Percentiles rank a stretch among this genome's conserved stretches.
These are phyloP conservation scores for Verbascum thapsus DNA, from an alignment of 257 asterid species.

Conservation along the genomic window DNA sequence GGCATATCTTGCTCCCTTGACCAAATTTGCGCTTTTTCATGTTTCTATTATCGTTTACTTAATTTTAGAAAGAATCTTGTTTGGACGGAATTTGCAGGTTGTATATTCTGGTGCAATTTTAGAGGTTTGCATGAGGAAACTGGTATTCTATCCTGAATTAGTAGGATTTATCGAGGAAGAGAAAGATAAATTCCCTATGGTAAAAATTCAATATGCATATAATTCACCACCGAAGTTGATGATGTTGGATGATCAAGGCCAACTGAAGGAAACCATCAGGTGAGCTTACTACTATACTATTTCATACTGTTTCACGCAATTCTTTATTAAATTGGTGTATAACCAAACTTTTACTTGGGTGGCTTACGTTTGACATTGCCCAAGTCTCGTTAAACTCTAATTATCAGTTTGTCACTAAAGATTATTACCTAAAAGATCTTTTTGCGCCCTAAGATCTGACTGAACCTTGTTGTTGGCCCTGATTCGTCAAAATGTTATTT, in stretches of 20 bases:
- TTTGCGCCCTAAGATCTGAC: too few relatives aligned
- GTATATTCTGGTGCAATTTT: slow-evolving; percentile 74
- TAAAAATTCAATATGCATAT: slow-evolving; percentile 72
- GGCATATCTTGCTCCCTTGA: too few relatives aligned
- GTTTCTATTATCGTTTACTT: too few relatives aligned
- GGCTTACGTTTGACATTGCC: too few relatives aligned
- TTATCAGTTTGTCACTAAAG: too few relatives aligned
- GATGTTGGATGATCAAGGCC: slow-evolving; percentile 76
- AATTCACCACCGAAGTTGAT: slow-evolving; percentile 93
- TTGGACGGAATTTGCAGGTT: slow-evolving; percentile 50
- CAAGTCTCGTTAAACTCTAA: too few relatives aligned
- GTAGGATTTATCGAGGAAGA: slow-evolving; percentile 94
- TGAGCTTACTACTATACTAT: slow-evolving; percentile 27
- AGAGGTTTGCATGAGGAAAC: slow-evolving; percentile 97
- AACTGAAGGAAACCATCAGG: slow-evolving; percentile 85
- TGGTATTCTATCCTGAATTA: slow-evolving; percentile 89
- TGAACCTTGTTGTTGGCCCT: too few relatives aligned
- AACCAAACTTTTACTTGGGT: neutral
- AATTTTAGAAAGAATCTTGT: too few relatives aligned
- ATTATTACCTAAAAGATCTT: too few relatives aligned
- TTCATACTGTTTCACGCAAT: slow-evolving; percentile 7
- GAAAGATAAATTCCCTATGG: slow-evolving; percentile 73
- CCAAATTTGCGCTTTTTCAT: too few relatives aligned
- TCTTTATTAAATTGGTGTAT: neutral
- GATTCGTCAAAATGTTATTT: too few relatives aligned